Base-by-base conservation (phyloP, 441 rosid genomes). In the Eugenia klotzschiana region DNA sequence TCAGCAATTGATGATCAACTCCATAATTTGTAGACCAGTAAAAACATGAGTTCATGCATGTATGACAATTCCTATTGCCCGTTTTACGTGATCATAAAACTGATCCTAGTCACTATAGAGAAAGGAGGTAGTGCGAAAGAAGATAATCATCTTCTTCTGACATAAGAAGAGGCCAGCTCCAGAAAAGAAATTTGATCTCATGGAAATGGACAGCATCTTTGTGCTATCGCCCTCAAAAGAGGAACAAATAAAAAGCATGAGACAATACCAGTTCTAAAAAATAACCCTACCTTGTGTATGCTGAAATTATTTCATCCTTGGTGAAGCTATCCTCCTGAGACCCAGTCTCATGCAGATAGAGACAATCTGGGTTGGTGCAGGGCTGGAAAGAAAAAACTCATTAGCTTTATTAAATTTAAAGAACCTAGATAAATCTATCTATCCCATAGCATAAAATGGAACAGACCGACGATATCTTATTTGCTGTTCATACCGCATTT, bases 241-340 rank as follows among this genome's bases (percentile, higher is more conserved):
- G 41, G 25, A 64, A 33, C 51, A 79, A 58, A 58, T n/a, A 56
- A 18, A 37, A 69, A 69, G 14, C 25, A 40, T 69, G 74, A 41
- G 51, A 56, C 37, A 15, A 15, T 3, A 26, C 50, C 10, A 25
- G 64, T 77, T 40, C 43, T 41, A 55, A 40, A 41, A 57, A 9
- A 40, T 43, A 74, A 87, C 89, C 80, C 5, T 18, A 84, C 96
- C 96, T 93, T 60, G 98, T 92, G 83, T 90, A 90, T 15, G 96
- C 95, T 46, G 96, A 94, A 86, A 95, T 89, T 83, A 92, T 87
- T 86, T 95, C 98, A 91, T 95, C 98, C 89, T 95, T 95, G 73
- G 98, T 93, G 86, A 93, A 95, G 87, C 98, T 94, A 86, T 94
- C 98, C 86, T 95, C 98, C 58, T 92, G 98, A 80, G 96, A 93